A percentile compares a stretch with the other conserved stretches of the same genome.
These are phyloP conservation scores for Dactylellina drechsleri DNA, from an alignment of 2,329 filamentous ascomycete genomes.

Conservation along the genomic window DNA sequence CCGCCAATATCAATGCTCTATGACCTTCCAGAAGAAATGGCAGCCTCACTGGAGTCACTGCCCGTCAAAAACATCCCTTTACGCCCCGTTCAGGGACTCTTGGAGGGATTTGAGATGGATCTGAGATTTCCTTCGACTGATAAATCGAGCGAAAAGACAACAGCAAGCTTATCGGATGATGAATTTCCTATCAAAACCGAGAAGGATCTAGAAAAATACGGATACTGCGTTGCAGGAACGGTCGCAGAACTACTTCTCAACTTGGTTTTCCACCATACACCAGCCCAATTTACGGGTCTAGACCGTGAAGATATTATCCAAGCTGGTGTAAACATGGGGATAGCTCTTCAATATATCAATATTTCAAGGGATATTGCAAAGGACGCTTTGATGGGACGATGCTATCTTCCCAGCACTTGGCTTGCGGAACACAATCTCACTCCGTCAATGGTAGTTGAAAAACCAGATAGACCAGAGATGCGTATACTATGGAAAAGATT, in stretches of 20 bases:
- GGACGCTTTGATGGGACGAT: constrained; percentile 73
- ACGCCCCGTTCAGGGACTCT: constrained; percentile 71
- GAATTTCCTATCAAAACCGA: constrained; percentile 70
- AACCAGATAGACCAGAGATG: constrained; percentile 64
- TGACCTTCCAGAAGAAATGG: constrained; percentile 58
- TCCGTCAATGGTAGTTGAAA: constrained; percentile 67
- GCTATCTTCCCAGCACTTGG: constrained; percentile 76
- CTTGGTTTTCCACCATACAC: constrained; percentile 71
- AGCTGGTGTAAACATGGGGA: constrained; percentile 74
- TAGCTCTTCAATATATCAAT: constrained; percentile 80
- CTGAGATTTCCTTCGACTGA: constrained; percentile 66
- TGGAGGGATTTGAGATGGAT: constrained; percentile 77
- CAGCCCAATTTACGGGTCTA: constrained; percentile 56
- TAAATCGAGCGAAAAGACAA: constrained; percentile 40
- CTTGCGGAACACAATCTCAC: constrained; percentile 69
- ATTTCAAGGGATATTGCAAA: constrained; percentile 78
- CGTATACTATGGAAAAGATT: constrained; percentile 67
- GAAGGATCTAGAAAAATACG: constrained; percentile 71
- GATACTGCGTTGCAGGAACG: constrained; percentile 75
- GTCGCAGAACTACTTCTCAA: constrained; percentile 76
- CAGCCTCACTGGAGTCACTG: constrained; percentile 65
- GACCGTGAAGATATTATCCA: constrained; percentile 65
- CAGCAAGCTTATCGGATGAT: background rate
- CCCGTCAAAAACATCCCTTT: constrained; percentile 69
- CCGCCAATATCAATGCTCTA: constrained; percentile 35